Evolutionary conservation across 257 asterid species (phyloP).

Genomic region (Solanum etuberosum): DNA sequence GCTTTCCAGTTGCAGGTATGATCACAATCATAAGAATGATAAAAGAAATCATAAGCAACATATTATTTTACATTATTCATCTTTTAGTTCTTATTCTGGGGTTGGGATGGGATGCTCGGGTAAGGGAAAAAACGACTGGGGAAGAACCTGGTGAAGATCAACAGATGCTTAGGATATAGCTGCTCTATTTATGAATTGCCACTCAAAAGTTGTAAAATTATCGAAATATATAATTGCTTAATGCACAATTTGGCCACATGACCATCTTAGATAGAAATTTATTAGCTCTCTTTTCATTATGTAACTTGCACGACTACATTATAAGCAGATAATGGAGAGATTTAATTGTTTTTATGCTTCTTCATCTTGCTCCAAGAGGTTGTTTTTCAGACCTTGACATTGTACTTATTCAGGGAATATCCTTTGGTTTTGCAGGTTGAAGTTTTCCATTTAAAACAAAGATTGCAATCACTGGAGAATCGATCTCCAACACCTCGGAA

Average conservation of each 20-base stretch:
- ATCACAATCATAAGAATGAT: neutral
- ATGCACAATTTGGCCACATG: neutral
- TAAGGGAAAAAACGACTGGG: neutral
- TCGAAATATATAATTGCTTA: neutral
- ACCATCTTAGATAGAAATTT: neutral
- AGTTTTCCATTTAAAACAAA: constrained; percentile 87
- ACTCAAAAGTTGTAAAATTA: neutral
- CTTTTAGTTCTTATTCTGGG: neutral
- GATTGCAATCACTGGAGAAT: constrained; percentile 77
- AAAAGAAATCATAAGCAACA: neutral
- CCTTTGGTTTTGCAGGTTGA: constrained; percentile 46
- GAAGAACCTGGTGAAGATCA: neutral
- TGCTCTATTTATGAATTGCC: neutral
- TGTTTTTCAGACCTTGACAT: neutral
- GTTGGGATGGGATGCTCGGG: neutral
- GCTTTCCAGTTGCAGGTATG: constrained; percentile 92
- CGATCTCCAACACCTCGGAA: constrained; percentile 93
- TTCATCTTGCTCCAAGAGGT: neutral
- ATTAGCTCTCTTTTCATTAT: neutral
- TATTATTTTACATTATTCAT: neutral
- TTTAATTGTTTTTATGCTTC: neutral
- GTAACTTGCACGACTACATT: neutral
- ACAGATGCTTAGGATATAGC: neutral
- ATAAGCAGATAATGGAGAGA: neutral
- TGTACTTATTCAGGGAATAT: neutral